Evolutionary conservation across 2,329 filamentous ascomycete genomes (phyloP), one percentile per base, ranked within the genome.

Genomic region (Fusarium redolens): DNA sequence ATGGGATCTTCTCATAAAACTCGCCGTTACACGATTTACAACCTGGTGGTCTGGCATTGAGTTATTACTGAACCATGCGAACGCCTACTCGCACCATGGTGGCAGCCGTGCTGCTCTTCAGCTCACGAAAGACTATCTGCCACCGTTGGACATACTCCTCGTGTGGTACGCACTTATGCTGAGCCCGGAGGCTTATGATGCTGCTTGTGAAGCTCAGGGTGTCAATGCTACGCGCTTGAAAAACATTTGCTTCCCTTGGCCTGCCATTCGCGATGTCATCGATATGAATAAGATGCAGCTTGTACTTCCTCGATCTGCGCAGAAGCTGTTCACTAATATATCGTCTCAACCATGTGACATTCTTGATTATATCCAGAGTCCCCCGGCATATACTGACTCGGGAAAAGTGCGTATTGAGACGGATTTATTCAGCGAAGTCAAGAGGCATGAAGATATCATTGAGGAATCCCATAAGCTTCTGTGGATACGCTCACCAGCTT

Each of bases 221-320:
- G 17, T 44, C 7, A 48, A 47, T 12, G 22, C 55, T 2, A 6
- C 43, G 31, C 25, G 64, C 1, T 38, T 68, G 9, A 58, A 72
- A 28, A 71, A 57, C 14, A n/a, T 72, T 14, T 72, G 69, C 44
- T 72, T 72, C 9, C 69, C 69, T 7, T 72, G 69, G 69, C 64
- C 47, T 15, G 64, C 69, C 2, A 72, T 72, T 11, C 69, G 69
- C 18, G 69, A 72, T 44, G 45, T 65, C 10, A 55, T 72, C 15
- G 55, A 69, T 30, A 54, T 72, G 64, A 45, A 72, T 0, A 56
- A 40, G 15, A 56, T 72, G 70, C 35, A 68, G 25, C 43, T 69
- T 20, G 10, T 4, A 15, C 47, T 72, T 0, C 64, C 69, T 5
- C 64, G 69, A 1, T 50, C 69, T 1, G 69, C 69, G 1, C 69